Evolutionary conservation across 1,284 basidiomycete species (phyloP), one percentile per base, ranked within the genome.

Genomic region (Leccinum angustisporum): DNA sequence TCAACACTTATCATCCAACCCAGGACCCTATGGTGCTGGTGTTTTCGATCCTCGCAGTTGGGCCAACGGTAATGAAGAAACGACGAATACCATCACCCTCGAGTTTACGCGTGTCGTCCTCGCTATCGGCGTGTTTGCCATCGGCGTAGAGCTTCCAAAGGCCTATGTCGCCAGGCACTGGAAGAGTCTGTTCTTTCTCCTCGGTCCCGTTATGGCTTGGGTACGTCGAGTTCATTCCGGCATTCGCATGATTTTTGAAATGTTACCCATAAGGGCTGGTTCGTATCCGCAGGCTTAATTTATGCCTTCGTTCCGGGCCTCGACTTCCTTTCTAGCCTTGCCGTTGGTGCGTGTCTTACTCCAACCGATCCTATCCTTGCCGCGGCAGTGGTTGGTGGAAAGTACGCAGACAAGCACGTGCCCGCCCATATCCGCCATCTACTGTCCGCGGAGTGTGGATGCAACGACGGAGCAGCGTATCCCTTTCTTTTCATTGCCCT

Each of bases 361-460:
- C 97, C 97, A 0, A 98, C 97, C 10, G 97, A 99, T 77, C 97
- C 97, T 21, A 95, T 95, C 67, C 83, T 95, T 43, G 91, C 94
- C 1, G 92, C 92, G 27, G 91, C 90, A 4, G 86, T 99, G 60
- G 91, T 99, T 13, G 97, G 97, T 72, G 97, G 97, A 58, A 97
- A 95, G 77, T 99, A 97, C 79, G 97, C 97, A 2, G 93, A 99
- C 75, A 97, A 98, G 73, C 97, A 99, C 70, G 97, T 99, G 16
- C 97, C 97, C 0, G 90, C 94, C 0, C 97, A 99, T 75, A 83
- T 99, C 54, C 88, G 92, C 54, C 94, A 98, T 76, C 83, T 92
- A 8, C 75, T 98, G 14, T 93, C 94, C 25, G 95, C 94, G 31
- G 96, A 99, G 78, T 91, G 89, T 58, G 97, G 94, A 13, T 93